Conservation (phyloP, 2,329 filamentous ascomycete species). For the Fusarium tanahbumbuense region DNA sequence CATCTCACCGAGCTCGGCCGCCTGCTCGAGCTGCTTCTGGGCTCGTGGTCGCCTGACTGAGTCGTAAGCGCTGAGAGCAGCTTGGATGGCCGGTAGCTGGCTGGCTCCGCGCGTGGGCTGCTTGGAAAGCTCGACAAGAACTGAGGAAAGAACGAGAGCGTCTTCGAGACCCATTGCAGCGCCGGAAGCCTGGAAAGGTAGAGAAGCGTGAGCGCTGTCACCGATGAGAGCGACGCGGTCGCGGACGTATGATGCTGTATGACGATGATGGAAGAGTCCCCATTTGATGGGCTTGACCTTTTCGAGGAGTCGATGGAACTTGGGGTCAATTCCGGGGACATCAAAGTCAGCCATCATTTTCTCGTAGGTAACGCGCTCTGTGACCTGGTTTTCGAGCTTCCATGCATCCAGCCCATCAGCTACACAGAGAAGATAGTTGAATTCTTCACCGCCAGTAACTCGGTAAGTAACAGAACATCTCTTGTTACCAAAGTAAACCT, state of each 20-base stretch:
- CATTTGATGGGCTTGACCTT: neutral
- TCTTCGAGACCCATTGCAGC: neutral
- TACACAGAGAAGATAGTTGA: neutral
- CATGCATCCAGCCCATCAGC: accelerated
- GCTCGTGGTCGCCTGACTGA: too few species aligned
- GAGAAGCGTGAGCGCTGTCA: neutral
- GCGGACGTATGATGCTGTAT: neutral
- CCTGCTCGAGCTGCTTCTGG: too few species aligned
- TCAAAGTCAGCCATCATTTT: neutral
- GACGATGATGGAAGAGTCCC: neutral
- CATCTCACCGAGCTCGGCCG: too few species aligned
- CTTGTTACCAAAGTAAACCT: neutral
- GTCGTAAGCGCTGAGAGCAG: too few species aligned
- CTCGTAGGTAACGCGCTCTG: neutral
- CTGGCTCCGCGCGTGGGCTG: too few species aligned
- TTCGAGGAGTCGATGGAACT: neutral
- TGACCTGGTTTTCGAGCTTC: neutral
- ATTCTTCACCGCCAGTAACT: neutral
- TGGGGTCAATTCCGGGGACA: neutral
- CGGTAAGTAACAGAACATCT: neutral
- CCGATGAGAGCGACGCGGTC: neutral
- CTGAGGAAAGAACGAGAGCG: too few species aligned
- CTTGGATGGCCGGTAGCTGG: too few species aligned
- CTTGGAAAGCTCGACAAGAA: too few species aligned
- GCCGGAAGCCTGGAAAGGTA: neutral